These are phyloP conservation scores for Talaromyces verruculosus DNA, from an alignment of 2,329 filamentous ascomycete genomes.

Conservation along the genomic window DNA sequence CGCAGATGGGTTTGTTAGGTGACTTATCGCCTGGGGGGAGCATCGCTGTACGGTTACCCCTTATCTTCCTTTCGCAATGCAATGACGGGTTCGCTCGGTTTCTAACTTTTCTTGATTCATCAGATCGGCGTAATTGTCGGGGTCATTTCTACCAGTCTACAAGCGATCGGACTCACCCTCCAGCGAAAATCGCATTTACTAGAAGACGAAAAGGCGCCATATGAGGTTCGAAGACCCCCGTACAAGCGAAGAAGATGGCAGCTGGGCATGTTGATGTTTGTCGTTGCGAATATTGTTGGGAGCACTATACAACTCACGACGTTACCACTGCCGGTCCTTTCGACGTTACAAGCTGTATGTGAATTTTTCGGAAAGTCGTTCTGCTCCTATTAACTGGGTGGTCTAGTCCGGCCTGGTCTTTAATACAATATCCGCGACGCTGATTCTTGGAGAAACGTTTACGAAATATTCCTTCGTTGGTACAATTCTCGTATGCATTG, in stretches of 20 bases:
- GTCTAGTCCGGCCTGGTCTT: conserved; percentile 82
- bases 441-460: conserved; percentile 91
- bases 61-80: conserved; percentile 8
- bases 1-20: conserved; percentile 67
- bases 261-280: conserved; percentile 94
- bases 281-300: conserved; percentile 88
- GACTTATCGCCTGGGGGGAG: conserved; percentile 75
- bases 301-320: conserved; percentile 98
- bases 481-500: conserved; percentile 80
- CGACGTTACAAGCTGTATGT: conserved; percentile 78
- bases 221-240: conserved; percentile 77
- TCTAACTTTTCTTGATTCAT: conserved; percentile 1
- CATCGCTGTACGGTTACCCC: conserved; percentile 62
- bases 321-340: conserved; percentile 87
- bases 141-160: conserved; percentile 87
- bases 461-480: conserved; percentile 90
- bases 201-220: conserved; percentile 85
- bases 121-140: conserved; percentile 92
- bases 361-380: background rate
- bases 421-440: conserved; percentile 94
- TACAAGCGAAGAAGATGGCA: conserved; percentile 93
- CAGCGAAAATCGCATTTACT: conserved; percentile 98
- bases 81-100: background rate
- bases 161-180: conserved; percentile 90
- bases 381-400: conserved; percentile 2